Base-by-base conservation (phyloP, 805 yeast genomes). In the Candida easanensis region DNA sequence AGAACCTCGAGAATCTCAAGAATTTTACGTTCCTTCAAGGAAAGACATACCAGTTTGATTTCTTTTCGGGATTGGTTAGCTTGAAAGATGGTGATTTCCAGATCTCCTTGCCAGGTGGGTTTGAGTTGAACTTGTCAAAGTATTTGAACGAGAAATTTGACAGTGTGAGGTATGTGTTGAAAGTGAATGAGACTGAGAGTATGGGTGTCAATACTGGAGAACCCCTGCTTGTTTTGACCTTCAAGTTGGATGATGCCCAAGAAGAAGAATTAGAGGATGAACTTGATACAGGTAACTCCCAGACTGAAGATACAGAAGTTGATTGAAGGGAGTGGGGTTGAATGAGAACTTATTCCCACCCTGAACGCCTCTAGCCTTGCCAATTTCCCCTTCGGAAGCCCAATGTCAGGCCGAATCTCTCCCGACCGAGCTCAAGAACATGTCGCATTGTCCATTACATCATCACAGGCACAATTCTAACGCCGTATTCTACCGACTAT, bases 91-190 rank as follows among this genome's bases (percentile, higher is more conserved):
- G 79, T 4, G 64, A 70, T 27, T 75, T 80, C 48, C 69, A 72
- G 9, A 70, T 82, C 4, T 62, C 70, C 42, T 61, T 81, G 36
- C 87, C 87, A 1, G 77, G 76, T 30, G 71, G 77, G 1, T 71
- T 71, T 39, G 73, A 70, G 39, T 54, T 75, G 27, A 64, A 73
- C 46, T 68, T 74, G 7, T 61, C 62, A 16, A 61, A 56, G 17
- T 73, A 69, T 46, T 66, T 75, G 16, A 73, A 71, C 41, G 74
- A 71, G 9, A 59, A 62, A 17, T 61, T 74, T 47, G 61, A 71
- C 52, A 69, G 69, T 47, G 72, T 75, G 48, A 67, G 76, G 44
- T 75, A 73, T 70, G 64, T 68, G 0, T 49, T 75, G 33, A 74
- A 74, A 36, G 38, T 21, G 23, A 37, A 21, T 18, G 38, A 38